phyloP scores from a whole-genome alignment of 352 stramenopile species.

The Phytophthora aleatoria region DNA sequence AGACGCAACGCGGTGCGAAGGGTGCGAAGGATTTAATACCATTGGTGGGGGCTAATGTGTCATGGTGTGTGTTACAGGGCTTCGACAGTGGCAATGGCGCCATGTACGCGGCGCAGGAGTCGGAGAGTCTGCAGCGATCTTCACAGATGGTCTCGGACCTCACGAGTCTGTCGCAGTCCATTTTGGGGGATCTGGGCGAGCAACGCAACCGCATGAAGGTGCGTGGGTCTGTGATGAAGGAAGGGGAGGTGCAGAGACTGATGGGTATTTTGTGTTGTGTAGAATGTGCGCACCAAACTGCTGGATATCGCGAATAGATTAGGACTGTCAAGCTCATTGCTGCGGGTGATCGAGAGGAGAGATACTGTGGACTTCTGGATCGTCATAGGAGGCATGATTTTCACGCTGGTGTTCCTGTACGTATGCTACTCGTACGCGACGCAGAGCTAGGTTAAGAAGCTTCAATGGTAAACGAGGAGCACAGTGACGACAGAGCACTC shows the following conservation, averaged over 20 bases:
- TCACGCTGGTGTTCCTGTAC: slow-evolving; percentile 85
- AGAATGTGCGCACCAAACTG: slow-evolving; percentile 71
- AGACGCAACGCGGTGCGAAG: slow-evolving; percentile 52
- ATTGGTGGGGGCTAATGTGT: not conserved
- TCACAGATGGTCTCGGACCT: slow-evolving; percentile 85
- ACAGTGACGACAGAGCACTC: no score
- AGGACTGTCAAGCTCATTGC: slow-evolving; percentile 78
- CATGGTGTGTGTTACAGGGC: slow-evolving; percentile 28
- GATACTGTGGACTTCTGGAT: slow-evolving; percentile 89
- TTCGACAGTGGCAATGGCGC: slow-evolving; percentile 72
- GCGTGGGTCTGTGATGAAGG: not conserved
- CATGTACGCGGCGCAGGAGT: slow-evolving; percentile 81
- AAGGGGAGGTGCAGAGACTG: not conserved
- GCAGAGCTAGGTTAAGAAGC: slow-evolving; percentile 12
- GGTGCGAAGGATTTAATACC: not conserved
- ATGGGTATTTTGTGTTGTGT: slow-evolving; percentile 8
- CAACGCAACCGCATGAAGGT: slow-evolving; percentile 78
- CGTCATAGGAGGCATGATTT: slow-evolving; percentile 78
- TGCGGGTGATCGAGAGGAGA: slow-evolving; percentile 85
- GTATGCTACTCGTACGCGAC: slow-evolving; percentile 66
- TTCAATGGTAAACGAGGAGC: not conserved
- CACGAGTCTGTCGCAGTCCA: slow-evolving; percentile 70
- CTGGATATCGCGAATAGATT: slow-evolving; percentile 86
- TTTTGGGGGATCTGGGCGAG: slow-evolving; percentile 73
- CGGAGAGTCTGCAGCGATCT: slow-evolving; percentile 76